Evolutionary conservation across 2,329 filamentous ascomycete species (phyloP).

Genomic region (Alternaria panax): DNA sequence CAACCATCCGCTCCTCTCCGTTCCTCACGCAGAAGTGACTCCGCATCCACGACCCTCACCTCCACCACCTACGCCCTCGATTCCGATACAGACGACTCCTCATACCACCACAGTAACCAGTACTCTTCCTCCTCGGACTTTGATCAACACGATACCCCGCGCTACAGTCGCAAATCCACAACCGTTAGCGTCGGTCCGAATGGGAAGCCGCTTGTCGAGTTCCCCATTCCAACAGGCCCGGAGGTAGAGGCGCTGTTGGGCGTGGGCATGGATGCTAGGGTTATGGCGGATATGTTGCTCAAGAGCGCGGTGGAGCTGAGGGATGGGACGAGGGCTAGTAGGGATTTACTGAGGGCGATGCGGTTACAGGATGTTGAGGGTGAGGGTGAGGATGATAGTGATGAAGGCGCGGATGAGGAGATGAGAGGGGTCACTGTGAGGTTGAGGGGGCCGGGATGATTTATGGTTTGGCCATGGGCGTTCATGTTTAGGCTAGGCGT

Average conservation of each 20-base stretch:
- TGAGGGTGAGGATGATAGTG: conserved; percentile 14
- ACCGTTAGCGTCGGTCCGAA: conserved; percentile 40
- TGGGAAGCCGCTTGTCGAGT: conserved; percentile 45
- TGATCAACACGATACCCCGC: conserved; percentile 18
- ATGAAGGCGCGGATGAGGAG: conserved; percentile 1
- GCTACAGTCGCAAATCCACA: conserved; percentile 24
- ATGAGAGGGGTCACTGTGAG: conserved; percentile 18
- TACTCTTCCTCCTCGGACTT: conserved; percentile 31
- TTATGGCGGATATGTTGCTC: conserved; percentile 38
- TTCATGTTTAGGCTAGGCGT: background rate
- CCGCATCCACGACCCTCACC: conserved; percentile 22
- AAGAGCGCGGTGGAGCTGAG: conserved; percentile 42
- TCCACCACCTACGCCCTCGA: conserved; percentile 6
- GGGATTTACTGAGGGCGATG: conserved; percentile 45
- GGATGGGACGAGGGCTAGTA: conserved; percentile 39
- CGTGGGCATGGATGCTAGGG: conserved; percentile 23
- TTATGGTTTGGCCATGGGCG: background rate
- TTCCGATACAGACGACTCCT: conserved; percentile 24
- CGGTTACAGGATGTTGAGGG: conserved; percentile 36
- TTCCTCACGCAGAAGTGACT: conserved; percentile 27
- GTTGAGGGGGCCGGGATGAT: conserved; percentile 2
- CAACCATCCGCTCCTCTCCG: conserved; percentile 18
- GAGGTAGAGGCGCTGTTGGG: conserved; percentile 37
- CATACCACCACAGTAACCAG: conserved; percentile 20
- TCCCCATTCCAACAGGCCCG: conserved; percentile 42